A percentile compares a stretch with the other conserved stretches of the same genome.
phyloP scores from a whole-genome alignment of 2,329 filamentous ascomycete genomes.

The Fusarium mangiferae region DNA sequence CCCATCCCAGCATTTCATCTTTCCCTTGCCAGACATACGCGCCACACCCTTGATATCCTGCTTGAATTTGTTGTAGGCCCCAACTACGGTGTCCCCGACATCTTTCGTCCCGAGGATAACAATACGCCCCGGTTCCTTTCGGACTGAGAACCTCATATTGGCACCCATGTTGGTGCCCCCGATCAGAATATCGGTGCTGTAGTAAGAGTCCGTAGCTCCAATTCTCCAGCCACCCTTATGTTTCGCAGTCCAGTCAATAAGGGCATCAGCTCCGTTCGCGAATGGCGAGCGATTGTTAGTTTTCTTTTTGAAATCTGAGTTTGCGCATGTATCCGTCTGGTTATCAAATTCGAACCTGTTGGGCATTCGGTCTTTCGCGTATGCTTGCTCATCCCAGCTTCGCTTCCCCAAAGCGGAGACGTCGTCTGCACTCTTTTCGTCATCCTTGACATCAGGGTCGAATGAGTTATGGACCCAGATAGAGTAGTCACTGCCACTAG shows the following conservation, averaged over 20 bases:
- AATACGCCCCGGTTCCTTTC: neutral
- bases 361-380: neutral
- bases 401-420: neutral
- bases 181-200: neutral
- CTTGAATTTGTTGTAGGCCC: neutral
- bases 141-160: neutral
- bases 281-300: neutral
- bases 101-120: neutral
- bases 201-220: neutral
- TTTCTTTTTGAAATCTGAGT: neutral
- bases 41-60: neutral
- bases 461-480: neutral
- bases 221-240: neutral
- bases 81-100: neutral
- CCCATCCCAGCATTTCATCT: neutral
- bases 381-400: neutral
- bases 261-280: neutral
- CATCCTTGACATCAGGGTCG: neutral
- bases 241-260: neutral
- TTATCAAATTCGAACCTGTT: fast-evolving
- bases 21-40: neutral
- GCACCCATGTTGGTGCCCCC: neutral
- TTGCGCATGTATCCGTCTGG: fast-evolving
- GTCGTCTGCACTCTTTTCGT: neutral
- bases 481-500: neutral